Conservation (phyloP, 768 basidiomycete species). For the Russula dissimulans region DNA sequence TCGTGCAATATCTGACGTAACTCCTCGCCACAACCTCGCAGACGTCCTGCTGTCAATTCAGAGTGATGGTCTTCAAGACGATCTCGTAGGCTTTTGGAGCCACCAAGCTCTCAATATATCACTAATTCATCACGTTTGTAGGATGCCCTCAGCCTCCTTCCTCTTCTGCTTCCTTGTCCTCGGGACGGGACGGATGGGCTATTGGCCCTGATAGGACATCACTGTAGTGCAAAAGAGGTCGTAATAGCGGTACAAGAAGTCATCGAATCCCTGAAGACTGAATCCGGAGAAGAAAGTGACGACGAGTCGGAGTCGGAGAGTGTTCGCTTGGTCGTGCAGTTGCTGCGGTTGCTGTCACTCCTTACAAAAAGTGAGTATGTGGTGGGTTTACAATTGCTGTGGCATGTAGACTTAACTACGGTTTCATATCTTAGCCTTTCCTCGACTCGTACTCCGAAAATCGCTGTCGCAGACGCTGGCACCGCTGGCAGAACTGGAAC, state of each 20-base stretch:
- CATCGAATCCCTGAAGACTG: constrained; percentile 26
- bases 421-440: constrained; percentile 19
- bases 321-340: constrained; percentile 14
- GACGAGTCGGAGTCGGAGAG: not conserved
- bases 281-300: constrained; percentile 17
- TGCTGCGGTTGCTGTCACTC: constrained; percentile 21
- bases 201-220: constrained; percentile 25
- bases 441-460: constrained; percentile 19
- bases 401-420: not conserved
- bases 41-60: constrained; percentile 15
- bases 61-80: constrained; percentile 4
- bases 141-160: constrained; percentile 35
- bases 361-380: constrained; percentile 20
- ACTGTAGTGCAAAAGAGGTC: constrained; percentile 34
- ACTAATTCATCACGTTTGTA: constrained; percentile 15
- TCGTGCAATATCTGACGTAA: constrained; percentile 16
- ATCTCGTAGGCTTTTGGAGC: constrained; percentile 16
- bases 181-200: constrained; percentile 27
- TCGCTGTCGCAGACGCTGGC: constrained; percentile 6
- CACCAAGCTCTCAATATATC: not conserved
- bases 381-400: not conserved
- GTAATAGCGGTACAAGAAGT: constrained; percentile 34
- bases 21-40: constrained; percentile 11
- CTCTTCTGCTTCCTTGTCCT: constrained; percentile 28
- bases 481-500: constrained; percentile 10